A percentile compares a stretch with the other conserved stretches of the same genome.
These are phyloP conservation scores for Magnusiomyces paraingens DNA, from an alignment of 1,139 yeast genomes.

Conservation along the genomic window DNA sequence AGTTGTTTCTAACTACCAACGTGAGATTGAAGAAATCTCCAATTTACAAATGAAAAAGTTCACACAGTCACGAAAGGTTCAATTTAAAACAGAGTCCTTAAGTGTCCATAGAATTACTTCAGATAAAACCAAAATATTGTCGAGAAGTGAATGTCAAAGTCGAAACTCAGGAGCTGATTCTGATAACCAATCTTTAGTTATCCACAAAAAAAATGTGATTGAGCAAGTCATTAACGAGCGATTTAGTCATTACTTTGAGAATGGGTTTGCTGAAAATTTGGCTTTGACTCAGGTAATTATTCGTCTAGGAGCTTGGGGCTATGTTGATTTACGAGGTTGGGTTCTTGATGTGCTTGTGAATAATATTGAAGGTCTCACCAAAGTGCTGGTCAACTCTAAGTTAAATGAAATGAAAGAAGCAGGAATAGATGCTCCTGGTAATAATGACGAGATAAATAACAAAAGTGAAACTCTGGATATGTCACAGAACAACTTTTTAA, in stretches of 20 bases:
- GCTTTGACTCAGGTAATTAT: conserved; percentile 9
- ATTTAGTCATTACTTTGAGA: conserved; percentile 4
- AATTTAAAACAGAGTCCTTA: neutral
- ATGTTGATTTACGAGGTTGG: conserved; percentile 13
- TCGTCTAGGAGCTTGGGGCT: conserved; percentile 12
- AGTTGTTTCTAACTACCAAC: too few species aligned
- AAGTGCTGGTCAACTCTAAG: neutral
- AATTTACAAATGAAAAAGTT: too few species aligned
- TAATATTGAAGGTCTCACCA: neutral
- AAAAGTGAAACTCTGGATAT: conserved; percentile 2
- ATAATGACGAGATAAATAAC: too few species aligned
- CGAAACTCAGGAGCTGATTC: too few species aligned
- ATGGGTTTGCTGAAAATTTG: conserved; percentile 9
- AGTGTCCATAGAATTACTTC: neutral
- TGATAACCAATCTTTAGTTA: too few species aligned
- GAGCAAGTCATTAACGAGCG: conserved; percentile 6
- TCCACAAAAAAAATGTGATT: neutral
- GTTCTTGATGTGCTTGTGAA: conserved; percentile 1
- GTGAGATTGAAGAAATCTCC: too few species aligned
- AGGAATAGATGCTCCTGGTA: too few species aligned
- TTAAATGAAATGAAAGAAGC: neutral
- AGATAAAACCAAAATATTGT: neutral
- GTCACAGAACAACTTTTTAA: too few species aligned
- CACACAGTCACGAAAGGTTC: neutral
- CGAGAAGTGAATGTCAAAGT: neutral